Evolutionary conservation across 257 asterid species (phyloP).

Genomic region (Mentha longifolia): DNA sequence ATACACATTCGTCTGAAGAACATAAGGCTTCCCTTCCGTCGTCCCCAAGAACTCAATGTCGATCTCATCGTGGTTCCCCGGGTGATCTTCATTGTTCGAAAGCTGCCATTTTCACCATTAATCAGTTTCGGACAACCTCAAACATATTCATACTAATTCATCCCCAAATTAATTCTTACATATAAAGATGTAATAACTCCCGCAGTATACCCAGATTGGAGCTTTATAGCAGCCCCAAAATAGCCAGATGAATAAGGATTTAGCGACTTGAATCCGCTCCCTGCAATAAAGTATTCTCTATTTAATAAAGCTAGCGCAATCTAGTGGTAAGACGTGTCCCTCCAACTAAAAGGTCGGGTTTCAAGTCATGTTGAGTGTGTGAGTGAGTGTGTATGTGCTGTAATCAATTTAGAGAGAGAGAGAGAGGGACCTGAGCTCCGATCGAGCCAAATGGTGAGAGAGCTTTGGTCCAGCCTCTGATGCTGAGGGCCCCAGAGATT

Average conservation of each 20-base stretch:
- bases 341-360: too few species aligned
- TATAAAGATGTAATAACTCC: slow-evolving; percentile 88
- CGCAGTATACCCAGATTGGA: slow-evolving; percentile 89
- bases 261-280: slow-evolving; percentile 85
- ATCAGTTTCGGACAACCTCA: neutral
- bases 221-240: slow-evolving; percentile 74
- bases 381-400: too few species aligned
- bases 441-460: slow-evolving; percentile 81
- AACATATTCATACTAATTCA: neutral
- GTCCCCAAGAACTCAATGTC: slow-evolving; percentile 91
- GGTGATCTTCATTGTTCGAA: slow-evolving; percentile 66
- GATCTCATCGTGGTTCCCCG: slow-evolving; percentile 84
- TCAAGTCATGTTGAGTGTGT: too few species aligned
- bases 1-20: slow-evolving; percentile 82
- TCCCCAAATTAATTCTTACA: slow-evolving; percentile 40
- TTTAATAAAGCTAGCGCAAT: neutral
- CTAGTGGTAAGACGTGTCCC: neutral
- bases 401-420: neutral
- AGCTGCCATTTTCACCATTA: slow-evolving; percentile 48
- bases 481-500: slow-evolving; percentile 92
- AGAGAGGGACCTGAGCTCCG: slow-evolving; percentile 47
- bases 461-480: slow-evolving; percentile 62
- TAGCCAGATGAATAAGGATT: slow-evolving; percentile 68
- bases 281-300: slow-evolving; percentile 37
- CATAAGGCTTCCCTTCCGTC: slow-evolving; percentile 70